These are phyloP conservation scores for Ambrosia hybrid DNA, from an alignment of 140 eudicot species.

Conservation along the genomic window DNA sequence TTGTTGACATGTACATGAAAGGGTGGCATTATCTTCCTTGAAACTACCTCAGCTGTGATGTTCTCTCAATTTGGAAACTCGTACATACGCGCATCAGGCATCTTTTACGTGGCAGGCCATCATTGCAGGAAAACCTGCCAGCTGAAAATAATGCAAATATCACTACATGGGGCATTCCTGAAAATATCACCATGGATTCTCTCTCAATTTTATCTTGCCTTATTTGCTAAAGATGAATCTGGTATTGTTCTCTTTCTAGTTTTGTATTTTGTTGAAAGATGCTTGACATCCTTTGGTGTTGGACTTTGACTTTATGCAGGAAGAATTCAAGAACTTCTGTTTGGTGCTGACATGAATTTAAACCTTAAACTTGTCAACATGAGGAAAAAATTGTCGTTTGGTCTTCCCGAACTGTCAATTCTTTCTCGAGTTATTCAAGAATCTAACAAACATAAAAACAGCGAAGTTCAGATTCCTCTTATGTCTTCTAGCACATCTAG, in stretches of 20 bases:
- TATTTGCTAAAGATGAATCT: slow-evolving; percentile 59
- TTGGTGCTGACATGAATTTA: slow-evolving; percentile 53
- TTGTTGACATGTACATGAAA: slow-evolving; percentile 41
- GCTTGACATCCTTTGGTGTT: slow-evolving; percentile 24
- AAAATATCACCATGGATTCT: slow-evolving; percentile 48
- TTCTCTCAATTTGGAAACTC: slow-evolving; percentile 52
- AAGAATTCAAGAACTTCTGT: slow-evolving; percentile 61
- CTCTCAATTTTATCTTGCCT: slow-evolving; percentile 56
- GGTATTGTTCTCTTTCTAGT: slow-evolving; percentile 46
- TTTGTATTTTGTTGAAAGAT: not conserved
- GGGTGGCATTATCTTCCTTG: slow-evolving; percentile 80
- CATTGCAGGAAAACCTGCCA: slow-evolving; percentile 30
- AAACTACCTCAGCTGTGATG: slow-evolving; percentile 50
- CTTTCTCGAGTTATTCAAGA: slow-evolving; percentile 56
- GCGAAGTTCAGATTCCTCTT: slow-evolving; percentile 47
- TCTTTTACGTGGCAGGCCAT: slow-evolving; percentile 43
- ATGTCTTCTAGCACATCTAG: slow-evolving; percentile 39
- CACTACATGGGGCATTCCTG: slow-evolving; percentile 44
- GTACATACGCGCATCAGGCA: slow-evolving; percentile 48
- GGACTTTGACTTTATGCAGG: slow-evolving; percentile 46
- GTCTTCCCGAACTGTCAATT: slow-evolving; percentile 53
- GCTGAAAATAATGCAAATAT: slow-evolving; percentile 31
- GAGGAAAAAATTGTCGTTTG: slow-evolving; percentile 46
- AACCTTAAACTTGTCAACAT: slow-evolving; percentile 41
- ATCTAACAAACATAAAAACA: slow-evolving; percentile 37